Conservation (phyloP, 495 filamentous ascomycete species). For the Neurospora sp. region DNA sequence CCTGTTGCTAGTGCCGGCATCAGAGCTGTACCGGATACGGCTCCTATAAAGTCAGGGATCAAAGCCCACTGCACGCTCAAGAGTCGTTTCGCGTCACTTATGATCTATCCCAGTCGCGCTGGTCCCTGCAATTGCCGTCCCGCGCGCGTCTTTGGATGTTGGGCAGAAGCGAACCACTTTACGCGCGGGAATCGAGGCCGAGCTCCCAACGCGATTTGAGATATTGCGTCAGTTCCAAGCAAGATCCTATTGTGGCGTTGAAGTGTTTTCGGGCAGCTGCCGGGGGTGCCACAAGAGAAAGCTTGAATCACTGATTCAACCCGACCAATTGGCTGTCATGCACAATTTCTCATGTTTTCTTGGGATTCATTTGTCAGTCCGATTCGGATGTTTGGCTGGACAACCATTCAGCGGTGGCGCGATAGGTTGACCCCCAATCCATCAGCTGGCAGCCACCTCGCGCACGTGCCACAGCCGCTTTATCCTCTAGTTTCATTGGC, state of each 20-base stretch:
- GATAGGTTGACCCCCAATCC: background rate
- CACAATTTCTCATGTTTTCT: background rate
- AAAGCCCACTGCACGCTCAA: background rate
- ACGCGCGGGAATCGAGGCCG: background rate
- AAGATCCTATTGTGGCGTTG: background rate
- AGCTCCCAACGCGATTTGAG: background rate
- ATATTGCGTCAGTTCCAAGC: background rate
- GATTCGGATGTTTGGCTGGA: background rate
- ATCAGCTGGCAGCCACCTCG: background rate
- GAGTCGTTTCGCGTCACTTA: background rate
- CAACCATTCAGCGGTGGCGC: background rate
- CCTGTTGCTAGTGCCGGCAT: background rate
- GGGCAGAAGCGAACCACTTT: background rate
- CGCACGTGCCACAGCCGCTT: background rate
- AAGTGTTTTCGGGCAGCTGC: background rate
- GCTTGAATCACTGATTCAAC: background rate
- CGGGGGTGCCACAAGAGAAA: background rate
- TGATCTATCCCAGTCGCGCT: background rate
- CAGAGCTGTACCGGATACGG: background rate
- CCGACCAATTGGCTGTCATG: background rate
- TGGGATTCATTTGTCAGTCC: background rate
- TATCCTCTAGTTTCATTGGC: background rate
- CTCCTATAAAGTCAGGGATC: background rate
- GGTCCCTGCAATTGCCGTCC: background rate
- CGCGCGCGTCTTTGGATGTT: background rate